Percentiles rank a stretch among this genome's conserved stretches.
Evolutionary conservation across 129 eudicot genomes (phyloP).

Genomic region (Escallonia herrerae): DNA sequence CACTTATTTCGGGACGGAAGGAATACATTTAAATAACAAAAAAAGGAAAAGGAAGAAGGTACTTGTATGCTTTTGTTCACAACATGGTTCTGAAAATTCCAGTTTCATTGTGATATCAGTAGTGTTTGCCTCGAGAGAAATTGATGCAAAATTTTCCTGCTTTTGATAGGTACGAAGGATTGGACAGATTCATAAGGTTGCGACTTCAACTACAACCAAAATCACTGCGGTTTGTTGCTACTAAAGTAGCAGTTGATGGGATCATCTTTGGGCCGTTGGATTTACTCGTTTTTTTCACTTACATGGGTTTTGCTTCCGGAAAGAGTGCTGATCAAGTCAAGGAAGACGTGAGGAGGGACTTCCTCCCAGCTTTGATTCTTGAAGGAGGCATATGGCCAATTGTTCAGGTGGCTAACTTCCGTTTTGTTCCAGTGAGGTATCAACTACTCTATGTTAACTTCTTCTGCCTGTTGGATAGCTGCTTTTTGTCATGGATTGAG

Average conservation of each 20-base stretch:
- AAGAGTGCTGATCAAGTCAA: slow-evolving; percentile 62
- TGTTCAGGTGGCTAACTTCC: slow-evolving; percentile 79
- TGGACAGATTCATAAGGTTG: slow-evolving; percentile 54
- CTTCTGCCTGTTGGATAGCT: slow-evolving; percentile 79
- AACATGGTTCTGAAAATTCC: neutral
- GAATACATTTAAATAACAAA: too few species aligned
- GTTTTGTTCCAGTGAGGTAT: slow-evolving; percentile 69
- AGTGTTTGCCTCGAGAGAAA: neutral
- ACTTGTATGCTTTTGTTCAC: neutral
- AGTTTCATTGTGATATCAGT: neutral
- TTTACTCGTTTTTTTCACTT: slow-evolving; percentile 77
- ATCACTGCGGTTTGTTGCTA: slow-evolving; percentile 63
- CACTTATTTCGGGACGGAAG: too few species aligned
- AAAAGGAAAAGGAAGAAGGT: too few species aligned
- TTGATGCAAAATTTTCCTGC: neutral
- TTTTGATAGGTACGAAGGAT: slow-evolving; percentile 60
- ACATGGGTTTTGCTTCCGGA: slow-evolving; percentile 88
- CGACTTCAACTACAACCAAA: slow-evolving; percentile 59
- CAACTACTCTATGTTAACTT: slow-evolving; percentile 90
- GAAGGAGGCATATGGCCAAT: slow-evolving; percentile 85
- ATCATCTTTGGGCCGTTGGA: slow-evolving; percentile 85
- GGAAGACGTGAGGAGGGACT: slow-evolving; percentile 82
- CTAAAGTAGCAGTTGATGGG: slow-evolving; percentile 85
- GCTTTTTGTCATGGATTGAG: slow-evolving; percentile 81
- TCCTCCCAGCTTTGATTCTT: slow-evolving; percentile 68